Percentiles rank a stretch among this genome's conserved stretches.
phyloP scores from a whole-genome alignment of 139 green algal genomes.

The Volvox africanus region DNA sequence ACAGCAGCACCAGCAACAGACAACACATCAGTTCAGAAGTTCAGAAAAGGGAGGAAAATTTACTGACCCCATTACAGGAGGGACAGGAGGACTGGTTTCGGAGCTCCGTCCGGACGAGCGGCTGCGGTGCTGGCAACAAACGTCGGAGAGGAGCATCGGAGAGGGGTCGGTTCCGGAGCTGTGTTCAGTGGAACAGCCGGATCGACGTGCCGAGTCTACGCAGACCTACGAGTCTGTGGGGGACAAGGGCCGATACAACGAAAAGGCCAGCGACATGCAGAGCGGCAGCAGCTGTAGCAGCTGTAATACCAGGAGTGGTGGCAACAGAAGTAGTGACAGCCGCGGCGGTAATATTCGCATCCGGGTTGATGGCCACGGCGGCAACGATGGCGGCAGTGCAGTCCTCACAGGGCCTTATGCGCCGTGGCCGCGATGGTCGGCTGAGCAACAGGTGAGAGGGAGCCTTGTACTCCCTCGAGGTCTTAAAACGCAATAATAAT shows the following conservation, averaged over 20 bases:
- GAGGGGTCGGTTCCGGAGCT: too few relatives aligned
- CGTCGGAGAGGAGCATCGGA: too few relatives aligned
- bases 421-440: background rate
- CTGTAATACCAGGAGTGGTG: background rate
- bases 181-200: too few relatives aligned
- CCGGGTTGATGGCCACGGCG: background rate
- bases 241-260: background rate
- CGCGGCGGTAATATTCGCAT: background rate
- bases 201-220: background rate
- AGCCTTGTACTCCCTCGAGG: too few relatives aligned
- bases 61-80: too few relatives aligned
- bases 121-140: too few relatives aligned
- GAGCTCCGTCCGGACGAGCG: too few relatives aligned
- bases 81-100: too few relatives aligned
- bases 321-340: background rate
- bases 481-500: too few relatives aligned
- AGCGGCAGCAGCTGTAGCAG: background rate
- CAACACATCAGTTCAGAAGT: too few relatives aligned
- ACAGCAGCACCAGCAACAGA: background rate
- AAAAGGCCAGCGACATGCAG: background rate
- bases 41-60: too few relatives aligned
- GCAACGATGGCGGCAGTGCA: background rate
- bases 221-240: background rate
- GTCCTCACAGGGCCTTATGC: background rate
- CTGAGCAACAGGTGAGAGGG: background rate